These are phyloP conservation scores for Xylaria sp. DNA, from an alignment of 2,329 filamentous ascomycete genomes.

Conservation along the genomic window DNA sequence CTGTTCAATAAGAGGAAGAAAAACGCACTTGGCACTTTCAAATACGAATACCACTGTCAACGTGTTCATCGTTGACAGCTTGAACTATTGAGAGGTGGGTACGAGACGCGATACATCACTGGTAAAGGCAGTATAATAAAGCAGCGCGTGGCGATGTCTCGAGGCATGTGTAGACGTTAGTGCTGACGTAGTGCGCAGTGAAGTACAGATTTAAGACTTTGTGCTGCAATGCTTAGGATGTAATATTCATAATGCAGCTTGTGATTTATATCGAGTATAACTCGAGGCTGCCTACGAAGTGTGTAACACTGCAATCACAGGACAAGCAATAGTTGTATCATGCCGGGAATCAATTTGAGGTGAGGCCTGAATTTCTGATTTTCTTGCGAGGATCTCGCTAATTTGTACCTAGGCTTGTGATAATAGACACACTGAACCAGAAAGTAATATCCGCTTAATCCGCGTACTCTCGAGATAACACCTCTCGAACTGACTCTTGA, in stretches of 20 bases:
- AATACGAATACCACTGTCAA: conserved; percentile 28
- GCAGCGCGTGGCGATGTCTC: conserved; percentile 20
- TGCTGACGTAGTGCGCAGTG: neutral
- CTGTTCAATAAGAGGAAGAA: neutral
- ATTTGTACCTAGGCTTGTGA: conserved; percentile 7
- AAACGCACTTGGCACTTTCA: conserved; percentile 1
- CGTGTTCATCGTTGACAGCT: conserved; percentile 32
- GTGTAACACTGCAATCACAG: neutral
- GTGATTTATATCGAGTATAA: neutral
- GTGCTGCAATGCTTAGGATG: neutral
- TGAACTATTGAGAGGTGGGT: conserved; percentile 18
- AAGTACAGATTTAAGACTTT: neutral
- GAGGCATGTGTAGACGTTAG: conserved; percentile 13
- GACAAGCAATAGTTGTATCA: neutral
- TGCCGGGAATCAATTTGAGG: neutral
- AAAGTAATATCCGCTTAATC: conserved; percentile 6
- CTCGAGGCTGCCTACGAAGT: neutral
- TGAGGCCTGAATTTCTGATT: conserved; percentile 4
- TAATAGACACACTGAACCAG: conserved; percentile 5
- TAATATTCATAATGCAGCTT: neutral
- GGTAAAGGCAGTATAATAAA: conserved; percentile 11
- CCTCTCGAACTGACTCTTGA: conserved; percentile 6
- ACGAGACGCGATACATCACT: conserved; percentile 8
- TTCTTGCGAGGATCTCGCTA: conserved; percentile 5
- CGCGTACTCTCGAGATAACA: neutral